Evolutionary conservation across 1,139 yeast genomes (phyloP).

Genomic region (Candida tetrigidarum): DNA sequence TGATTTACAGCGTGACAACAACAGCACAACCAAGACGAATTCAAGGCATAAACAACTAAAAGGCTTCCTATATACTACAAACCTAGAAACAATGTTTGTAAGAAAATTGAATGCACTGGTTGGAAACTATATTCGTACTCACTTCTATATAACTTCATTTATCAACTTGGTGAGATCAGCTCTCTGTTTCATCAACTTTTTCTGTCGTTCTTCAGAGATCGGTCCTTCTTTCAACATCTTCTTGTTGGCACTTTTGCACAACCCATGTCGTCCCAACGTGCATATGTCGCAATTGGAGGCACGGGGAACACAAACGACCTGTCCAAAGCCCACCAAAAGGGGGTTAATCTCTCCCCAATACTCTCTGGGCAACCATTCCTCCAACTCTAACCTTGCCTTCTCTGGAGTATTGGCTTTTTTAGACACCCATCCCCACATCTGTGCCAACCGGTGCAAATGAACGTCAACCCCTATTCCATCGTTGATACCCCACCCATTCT

Average conservation of each 20-base stretch:
- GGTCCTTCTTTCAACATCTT: conserved; percentile 37
- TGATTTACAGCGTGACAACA: too few relatives aligned
- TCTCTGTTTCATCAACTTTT: conserved; percentile 38
- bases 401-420: conserved; percentile 67
- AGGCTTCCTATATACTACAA: too few relatives aligned
- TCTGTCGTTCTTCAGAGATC: conserved; percentile 32
- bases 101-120: too few relatives aligned
- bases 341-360: conserved; percentile 90
- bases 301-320: conserved; percentile 78
- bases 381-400: conserved; percentile 66
- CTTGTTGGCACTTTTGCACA: conserved; percentile 58
- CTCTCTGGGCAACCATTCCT: conserved; percentile 73
- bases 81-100: too few relatives aligned
- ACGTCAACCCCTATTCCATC: conserved; percentile 94
- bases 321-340: conserved; percentile 90
- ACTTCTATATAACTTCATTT: conserved; percentile 5
- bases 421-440: conserved; percentile 81
- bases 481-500: conserved; percentile 77
- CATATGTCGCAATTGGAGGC: conserved; percentile 80
- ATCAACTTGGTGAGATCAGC: conserved; percentile 24
- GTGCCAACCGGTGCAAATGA: conserved; percentile 82
- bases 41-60: too few relatives aligned
- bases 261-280: conserved; percentile 49
- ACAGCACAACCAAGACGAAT: too few relatives aligned
- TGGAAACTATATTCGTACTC: too few relatives aligned